Evolutionary conservation across 441 rosid species (phyloP), one percentile per base, ranked within the genome.

Genomic region (Euphorbia celastroides): DNA sequence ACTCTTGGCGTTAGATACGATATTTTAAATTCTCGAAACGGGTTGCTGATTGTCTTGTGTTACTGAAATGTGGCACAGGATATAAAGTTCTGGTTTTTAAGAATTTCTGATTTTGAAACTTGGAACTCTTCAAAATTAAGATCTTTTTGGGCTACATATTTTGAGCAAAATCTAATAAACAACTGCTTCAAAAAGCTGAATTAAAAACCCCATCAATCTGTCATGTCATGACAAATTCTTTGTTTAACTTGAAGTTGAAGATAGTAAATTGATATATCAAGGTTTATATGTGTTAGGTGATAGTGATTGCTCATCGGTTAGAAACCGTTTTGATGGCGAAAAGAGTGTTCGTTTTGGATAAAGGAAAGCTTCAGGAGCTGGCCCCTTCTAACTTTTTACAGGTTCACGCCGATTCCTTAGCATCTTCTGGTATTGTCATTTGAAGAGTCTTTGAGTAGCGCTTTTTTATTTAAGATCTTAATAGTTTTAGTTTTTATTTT

Each of bases 241-340:
- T 52, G 25, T 22, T 14, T 25, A 14, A 7, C 32, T 66, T 32
- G 14, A 67, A 55, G 41, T 42, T 42, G 48, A 42, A 42, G 48
- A 42, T 42, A 42, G 48, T 42, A 42, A 42, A 42, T 10, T 42
- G 5, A 20, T 30, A 16, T 32, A 23, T 11, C 69, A 5, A 16
- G 41, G 54, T 64, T 44, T 71, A 48, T 57, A 27, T 51, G 17
- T 50, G 62, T 46, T 67, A 90, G 98, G 93, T 90, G 27, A 70
- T 90, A 58, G 87, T 90, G 63, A 88, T 93, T 58, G 94, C 98
- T 42, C 98, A 93, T 78, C 86, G 93, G 64, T 75, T 87, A 76
- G 98, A 93, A 72, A 93, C 97, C 30, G 83, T 87, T 62, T 31
- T 82, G 78, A 88, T 93, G 97, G 97, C 96, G 0, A 78, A 84